These are phyloP conservation scores for Kingdonia uniflora DNA, from an alignment of 164 flowering plant genomes.

Conservation along the genomic window DNA sequence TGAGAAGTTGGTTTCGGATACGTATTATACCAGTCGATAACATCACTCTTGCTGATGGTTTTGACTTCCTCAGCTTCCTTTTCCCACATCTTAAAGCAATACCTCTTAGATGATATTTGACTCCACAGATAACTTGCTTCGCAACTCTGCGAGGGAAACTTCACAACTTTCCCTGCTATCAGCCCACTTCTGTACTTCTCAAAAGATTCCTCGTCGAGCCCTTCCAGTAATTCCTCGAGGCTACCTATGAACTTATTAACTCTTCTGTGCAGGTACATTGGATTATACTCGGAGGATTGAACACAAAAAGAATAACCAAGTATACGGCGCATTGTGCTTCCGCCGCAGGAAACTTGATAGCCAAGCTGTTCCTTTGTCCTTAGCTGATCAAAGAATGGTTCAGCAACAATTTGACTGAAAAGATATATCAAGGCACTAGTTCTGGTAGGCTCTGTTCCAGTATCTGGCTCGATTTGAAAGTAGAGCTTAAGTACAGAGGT, in stretches of 20 bases:
- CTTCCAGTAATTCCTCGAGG: constrained; percentile 58
- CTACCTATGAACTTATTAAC: constrained; percentile 61
- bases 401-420: constrained; percentile 82
- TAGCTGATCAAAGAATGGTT: constrained; percentile 85
- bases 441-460: constrained; percentile 33
- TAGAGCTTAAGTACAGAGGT: constrained; percentile 94
- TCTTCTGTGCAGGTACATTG: constrained; percentile 70
- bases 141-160: constrained; percentile 71
- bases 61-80: constrained; percentile 67
- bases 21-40: constrained; percentile 58
- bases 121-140: constrained; percentile 69
- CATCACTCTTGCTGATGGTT: constrained; percentile 52
- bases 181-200: constrained; percentile 67
- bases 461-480: constrained; percentile 85
- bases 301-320: constrained; percentile 85
- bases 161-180: constrained; percentile 69
- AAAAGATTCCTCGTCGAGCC: constrained; percentile 62
- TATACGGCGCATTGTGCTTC: constrained; percentile 69
- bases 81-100: constrained; percentile 59
- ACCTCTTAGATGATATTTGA: constrained; percentile 85
- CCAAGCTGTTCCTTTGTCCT: constrained; percentile 99
- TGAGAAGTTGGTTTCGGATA: constrained; percentile 53
- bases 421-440: constrained; percentile 68
- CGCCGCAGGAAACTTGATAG: constrained; percentile 82
- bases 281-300: constrained; percentile 79